Conservation (phyloP, 768 basidiomycete genomes). For the Russula sp. region DNA sequence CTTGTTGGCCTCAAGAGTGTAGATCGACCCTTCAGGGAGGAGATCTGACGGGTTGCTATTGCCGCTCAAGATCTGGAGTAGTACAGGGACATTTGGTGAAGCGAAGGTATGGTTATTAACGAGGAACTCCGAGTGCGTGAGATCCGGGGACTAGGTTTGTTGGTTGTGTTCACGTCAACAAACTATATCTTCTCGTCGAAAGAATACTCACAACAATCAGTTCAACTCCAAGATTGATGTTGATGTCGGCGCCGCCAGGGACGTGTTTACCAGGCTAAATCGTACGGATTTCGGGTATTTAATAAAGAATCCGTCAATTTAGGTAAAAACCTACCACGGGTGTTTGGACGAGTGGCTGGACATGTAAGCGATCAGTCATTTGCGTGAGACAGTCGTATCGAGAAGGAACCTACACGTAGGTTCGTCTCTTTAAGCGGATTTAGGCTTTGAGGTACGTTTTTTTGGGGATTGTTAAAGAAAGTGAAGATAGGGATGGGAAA, state of each 20-base stretch:
- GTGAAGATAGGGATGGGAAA: neutral
- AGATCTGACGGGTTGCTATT: constrained; percentile 1
- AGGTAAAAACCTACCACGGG: constrained; percentile 19
- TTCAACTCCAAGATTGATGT: neutral
- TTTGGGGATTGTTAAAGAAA: constrained; percentile 4
- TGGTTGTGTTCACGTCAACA: neutral
- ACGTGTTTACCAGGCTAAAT: constrained; percentile 12
- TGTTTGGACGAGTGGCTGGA: constrained; percentile 3
- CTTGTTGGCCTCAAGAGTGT: neutral
- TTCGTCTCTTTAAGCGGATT: constrained; percentile 16
- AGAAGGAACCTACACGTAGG: constrained; percentile 15
- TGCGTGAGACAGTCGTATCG: neutral
- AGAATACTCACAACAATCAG: constrained; percentile 15
- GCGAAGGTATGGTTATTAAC: constrained; percentile 7
- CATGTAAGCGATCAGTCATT: constrained; percentile 11
- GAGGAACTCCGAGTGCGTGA: neutral
- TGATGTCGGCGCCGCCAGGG: constrained; percentile 20
- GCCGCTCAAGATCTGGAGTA: constrained; percentile 22
- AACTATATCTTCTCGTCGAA: neutral
- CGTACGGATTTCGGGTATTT: neutral
- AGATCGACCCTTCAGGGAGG: constrained; percentile 1
- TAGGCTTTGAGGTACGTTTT: neutral
- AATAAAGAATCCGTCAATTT: neutral
- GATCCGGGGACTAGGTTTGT: neutral
- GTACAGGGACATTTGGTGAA: constrained; percentile 1